Evolutionary conservation across 2,329 filamentous ascomycete genomes (phyloP), one percentile per base, ranked within the genome.

Genomic region (Ascochyta lentis): DNA sequence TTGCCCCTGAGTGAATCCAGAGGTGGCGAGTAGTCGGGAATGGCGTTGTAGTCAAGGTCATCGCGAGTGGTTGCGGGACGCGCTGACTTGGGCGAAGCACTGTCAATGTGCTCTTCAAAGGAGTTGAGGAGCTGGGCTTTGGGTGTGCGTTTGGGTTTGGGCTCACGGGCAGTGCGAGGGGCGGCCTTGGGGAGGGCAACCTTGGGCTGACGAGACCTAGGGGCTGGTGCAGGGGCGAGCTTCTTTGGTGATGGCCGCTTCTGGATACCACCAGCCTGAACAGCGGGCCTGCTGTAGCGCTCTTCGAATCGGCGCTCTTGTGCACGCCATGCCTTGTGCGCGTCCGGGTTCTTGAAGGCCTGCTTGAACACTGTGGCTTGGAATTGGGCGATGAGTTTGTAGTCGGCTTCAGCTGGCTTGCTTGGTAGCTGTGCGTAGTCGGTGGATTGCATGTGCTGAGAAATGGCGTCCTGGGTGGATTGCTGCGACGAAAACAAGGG

Each of bases 1-100:
- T 87, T 87, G 63, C 79, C 78, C 42, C 71, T 67, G 4, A 95
- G 83, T 2, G 88, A 87, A 51, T 80, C 78, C 38, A 87, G 70
- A 0, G 89, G 86, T 40, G 92, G 92, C 47, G 87, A 91, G 72
- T 84, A 90, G 73, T 96, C 86, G 6, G 84, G 83, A 29, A 96
- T 81, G 3, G 86, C 80, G 41, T 83, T 80, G 76, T 91, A 96
- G 74, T 96, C 89, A 71, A 90, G 91, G 72, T 96, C 91, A 73
- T 95, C 91, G 31, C 90, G 84, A 66, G 88, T 92, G 16, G 86
- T 85, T 24, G 86, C 61, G 65, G 58, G 74, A 61, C 61, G 72
- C 49, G 63, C 79, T 42, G 71, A 64, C 64, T 75, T 76, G 37
- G 70, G 71, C 24, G 73, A 74, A n/a, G 57, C 61, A 69, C 66